Evolutionary conservation across 139 green algal species (phyloP), one percentile per base, ranked within the genome.

Genomic region (Chlorella sorokiniana): DNA sequence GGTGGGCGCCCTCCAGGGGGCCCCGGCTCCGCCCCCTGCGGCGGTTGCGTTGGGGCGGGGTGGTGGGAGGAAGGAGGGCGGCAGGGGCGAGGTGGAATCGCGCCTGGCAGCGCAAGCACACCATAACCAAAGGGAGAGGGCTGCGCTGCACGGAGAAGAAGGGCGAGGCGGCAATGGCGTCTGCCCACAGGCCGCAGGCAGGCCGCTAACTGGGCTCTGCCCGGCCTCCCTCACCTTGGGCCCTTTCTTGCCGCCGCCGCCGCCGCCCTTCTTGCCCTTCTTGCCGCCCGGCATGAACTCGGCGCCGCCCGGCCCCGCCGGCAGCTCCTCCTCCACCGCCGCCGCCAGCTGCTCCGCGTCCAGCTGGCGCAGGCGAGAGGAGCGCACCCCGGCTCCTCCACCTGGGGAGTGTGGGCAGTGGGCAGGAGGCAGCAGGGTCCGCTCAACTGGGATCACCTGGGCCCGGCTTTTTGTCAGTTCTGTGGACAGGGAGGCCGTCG

Each of bases 1-100:
- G 42, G 35, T 87, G 69, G 1, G 91, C 92, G 0, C 93, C 93
- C 23, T 91, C 85, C 87, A 8, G 72, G 72, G 7, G 72, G 44
- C 1, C 72, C 72, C 33, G 72, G 72, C 72, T 35, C 52, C 23
- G 51, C 51, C 51, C 51, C 35, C 72, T 79, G 72, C 25, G 41
- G n/a, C 27, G 65, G 65, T n/a, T n/a, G n/a, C n/a, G n/a, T n/a
- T n/a, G 9, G 40, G 4, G 1, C 25, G 44, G n/a, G 69, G 45
- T 3, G 31, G 45, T 11, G 25, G 18, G 16, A 31, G 42, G 27
- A 42, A 11, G 14, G 16, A 59, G 11, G 16, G 56, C 56, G n/a
- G 23, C 56, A 65, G 56, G 16, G 14, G 48, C 16, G 48, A 56
- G n/a, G n/a, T n/a, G n/a, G n/a, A n/a, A n/a, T n/a, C n/a, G n/a